These are phyloP conservation scores for Aquilaria malaccensis DNA, from an alignment of 345 rosid genomes.

Conservation along the genomic window DNA sequence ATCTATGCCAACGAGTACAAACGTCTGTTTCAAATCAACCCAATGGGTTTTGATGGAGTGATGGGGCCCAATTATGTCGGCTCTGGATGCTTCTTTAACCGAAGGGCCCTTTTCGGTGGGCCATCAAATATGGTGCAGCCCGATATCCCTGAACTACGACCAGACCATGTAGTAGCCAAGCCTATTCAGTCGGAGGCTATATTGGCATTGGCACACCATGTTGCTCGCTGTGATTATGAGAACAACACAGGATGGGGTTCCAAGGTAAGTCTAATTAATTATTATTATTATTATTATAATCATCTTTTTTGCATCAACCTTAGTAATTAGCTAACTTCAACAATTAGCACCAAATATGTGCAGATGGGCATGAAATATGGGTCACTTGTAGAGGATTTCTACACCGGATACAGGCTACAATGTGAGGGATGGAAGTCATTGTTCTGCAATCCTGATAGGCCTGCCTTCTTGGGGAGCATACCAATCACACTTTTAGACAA, in stretches of 20 bases:
- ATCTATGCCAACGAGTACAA: constrained; percentile 26
- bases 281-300: too few relatives aligned
- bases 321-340: too few relatives aligned
- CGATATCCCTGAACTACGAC: constrained; percentile 29
- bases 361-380: constrained; percentile 61
- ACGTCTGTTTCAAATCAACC: constrained; percentile 20
- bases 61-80: constrained; percentile 32
- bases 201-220: constrained; percentile 25
- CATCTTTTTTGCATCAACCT: too few relatives aligned
- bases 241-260: constrained; percentile 38
- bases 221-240: constrained; percentile 34
- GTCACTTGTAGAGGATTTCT: constrained; percentile 43
- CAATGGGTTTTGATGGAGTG: constrained; percentile 29
- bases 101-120: constrained; percentile 33
- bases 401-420: constrained; percentile 35
- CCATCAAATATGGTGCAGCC: constrained; percentile 20
- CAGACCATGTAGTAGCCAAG: constrained; percentile 10
- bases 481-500: constrained; percentile 31
- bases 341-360: background rate
- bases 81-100: constrained; percentile 36
- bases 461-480: constrained; percentile 43
- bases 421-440: constrained; percentile 53
- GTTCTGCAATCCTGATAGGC: constrained; percentile 40
- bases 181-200: constrained; percentile 15
- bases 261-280: constrained; percentile 17